phyloP scores from a whole-genome alignment of 345 rosid genomes.

The Carallia pectinifolia region DNA sequence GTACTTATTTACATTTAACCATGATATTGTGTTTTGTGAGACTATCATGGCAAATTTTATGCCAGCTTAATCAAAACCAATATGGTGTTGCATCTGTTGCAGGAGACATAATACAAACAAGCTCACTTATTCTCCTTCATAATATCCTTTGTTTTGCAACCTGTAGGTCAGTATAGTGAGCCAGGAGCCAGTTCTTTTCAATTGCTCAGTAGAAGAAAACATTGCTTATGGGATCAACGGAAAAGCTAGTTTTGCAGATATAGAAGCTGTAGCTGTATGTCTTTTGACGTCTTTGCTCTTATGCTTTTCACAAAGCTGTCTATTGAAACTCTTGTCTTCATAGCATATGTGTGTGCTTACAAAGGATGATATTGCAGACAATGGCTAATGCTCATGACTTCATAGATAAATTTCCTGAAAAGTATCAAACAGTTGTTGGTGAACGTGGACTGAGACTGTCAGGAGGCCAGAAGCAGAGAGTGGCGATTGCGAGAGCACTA shows the following conservation, averaged over 20 bases:
- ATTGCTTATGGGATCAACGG: slow-evolving; percentile 73
- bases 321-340: neutral
- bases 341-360: neutral
- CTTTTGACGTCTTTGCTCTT: neutral
- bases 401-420: slow-evolving; percentile 73
- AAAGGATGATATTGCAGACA: slow-evolving; percentile 48
- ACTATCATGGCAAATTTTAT: neutral
- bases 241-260: slow-evolving; percentile 45
- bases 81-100: neutral
- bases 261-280: slow-evolving; percentile 77
- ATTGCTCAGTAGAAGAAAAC: slow-evolving; percentile 53
- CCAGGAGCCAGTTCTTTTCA: slow-evolving; percentile 90
- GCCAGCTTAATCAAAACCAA: neutral
- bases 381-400: slow-evolving; percentile 97
- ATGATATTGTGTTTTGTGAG: slow-evolving; percentile 2
- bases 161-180: slow-evolving; percentile 89
- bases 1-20: neutral
- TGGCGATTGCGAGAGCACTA: slow-evolving; percentile 90
- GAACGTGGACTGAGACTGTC: slow-evolving; percentile 92
- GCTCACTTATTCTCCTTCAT: neutral
- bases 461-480: slow-evolving; percentile 92
- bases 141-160: neutral
- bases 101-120: neutral
- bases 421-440: slow-evolving; percentile 72
- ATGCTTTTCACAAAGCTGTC: neutral